Base-by-base conservation (phyloP, 768 basidiomycete species). In the Mycena metata region DNA sequence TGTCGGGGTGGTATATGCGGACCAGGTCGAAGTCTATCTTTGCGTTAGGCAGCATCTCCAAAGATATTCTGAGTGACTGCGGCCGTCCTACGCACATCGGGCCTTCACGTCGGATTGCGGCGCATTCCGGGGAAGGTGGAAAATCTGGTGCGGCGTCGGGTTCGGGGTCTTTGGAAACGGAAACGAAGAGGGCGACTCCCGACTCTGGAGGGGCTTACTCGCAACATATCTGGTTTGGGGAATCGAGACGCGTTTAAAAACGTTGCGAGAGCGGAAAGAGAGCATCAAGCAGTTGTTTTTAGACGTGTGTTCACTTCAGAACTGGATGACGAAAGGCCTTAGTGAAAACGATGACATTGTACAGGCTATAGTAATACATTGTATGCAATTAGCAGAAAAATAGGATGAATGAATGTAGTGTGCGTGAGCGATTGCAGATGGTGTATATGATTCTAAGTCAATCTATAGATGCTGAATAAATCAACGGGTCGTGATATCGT, bases 1-100 rank as follows among this genome's bases (percentile, higher is more conserved):
- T 90, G 76, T 94, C 92, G 3, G 92, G 92, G 76, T 94, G 92
- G 77, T 94, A 92, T 64, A 92, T 83, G 45, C 90, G 84, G 36
- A 94, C 93, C 50, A 94, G 91, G 69, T 93, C 92, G 74, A 89
- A 92, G 77, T 94, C 92, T 94, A 70, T 10, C 39, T 39, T 15
- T 39, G 39, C 11, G 39, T 39, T 39, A 39, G 11, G 30, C 30
- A 30, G 30, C 30, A 6, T 30, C 30, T 30, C 30, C 30, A 30
- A 39, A 39, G 39, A 15, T 10, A 39, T 39, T 15, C 9, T 15
- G 10, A 15, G 39, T 39, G 9, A 15, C 39, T 39, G 39, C 39
- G 39, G 39, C 39, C 15, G 39, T 30, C 30, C 59, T 21, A 83
- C 83, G 69, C 72, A 89, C 89, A 90, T 73, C 89, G 81, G 30